Evolutionary conservation across 495 filamentous ascomycete species (phyloP).

Genomic region (Pyrenula massariospora): DNA sequence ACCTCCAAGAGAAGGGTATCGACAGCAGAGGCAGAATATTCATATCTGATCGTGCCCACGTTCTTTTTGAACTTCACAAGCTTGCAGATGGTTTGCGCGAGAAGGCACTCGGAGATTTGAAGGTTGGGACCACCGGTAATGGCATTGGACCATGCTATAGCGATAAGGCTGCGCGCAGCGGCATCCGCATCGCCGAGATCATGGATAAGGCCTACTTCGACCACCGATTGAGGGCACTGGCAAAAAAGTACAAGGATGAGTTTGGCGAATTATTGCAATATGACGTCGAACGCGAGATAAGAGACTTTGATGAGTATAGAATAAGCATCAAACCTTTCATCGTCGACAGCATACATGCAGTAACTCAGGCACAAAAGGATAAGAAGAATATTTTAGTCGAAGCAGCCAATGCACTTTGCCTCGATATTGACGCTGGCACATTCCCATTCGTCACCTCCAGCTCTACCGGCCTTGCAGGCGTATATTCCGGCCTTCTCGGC

Average conservation of each 20-base stretch:
- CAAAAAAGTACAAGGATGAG: slow-evolving; percentile 52
- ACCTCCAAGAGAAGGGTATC: slow-evolving; percentile 61
- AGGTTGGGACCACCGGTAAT: slow-evolving; percentile 47
- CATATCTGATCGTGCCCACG: slow-evolving; percentile 70
- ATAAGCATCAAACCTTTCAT: slow-evolving; percentile 46
- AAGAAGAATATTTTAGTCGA: slow-evolving; percentile 58
- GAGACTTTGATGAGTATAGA: slow-evolving; percentile 40
- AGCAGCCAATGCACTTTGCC: slow-evolving; percentile 80
- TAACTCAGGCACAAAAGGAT: not conserved
- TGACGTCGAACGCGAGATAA: slow-evolving; percentile 71
- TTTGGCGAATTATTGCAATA: slow-evolving; percentile 67
- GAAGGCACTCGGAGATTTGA: slow-evolving; percentile 54
- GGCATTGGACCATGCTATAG: slow-evolving; percentile 75
- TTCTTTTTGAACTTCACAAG: slow-evolving; percentile 75
- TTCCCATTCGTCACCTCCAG: slow-evolving; percentile 82
- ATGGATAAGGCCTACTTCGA: slow-evolving; percentile 66
- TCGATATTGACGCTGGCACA: slow-evolving; percentile 66
- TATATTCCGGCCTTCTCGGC: slow-evolving; percentile 59
- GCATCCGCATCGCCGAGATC: slow-evolving; percentile 65
- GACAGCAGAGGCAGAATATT: slow-evolving; percentile 55
- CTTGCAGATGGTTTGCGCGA: slow-evolving; percentile 77
- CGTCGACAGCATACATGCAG: slow-evolving; percentile 35
- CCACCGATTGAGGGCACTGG: slow-evolving; percentile 54
- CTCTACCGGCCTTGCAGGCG: slow-evolving; percentile 63
- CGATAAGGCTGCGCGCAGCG: slow-evolving; percentile 66